A percentile compares a stretch with the other conserved stretches of the same genome.
phyloP scores from a whole-genome alignment of 805 yeast genomes.

The Candida krabiensis region DNA sequence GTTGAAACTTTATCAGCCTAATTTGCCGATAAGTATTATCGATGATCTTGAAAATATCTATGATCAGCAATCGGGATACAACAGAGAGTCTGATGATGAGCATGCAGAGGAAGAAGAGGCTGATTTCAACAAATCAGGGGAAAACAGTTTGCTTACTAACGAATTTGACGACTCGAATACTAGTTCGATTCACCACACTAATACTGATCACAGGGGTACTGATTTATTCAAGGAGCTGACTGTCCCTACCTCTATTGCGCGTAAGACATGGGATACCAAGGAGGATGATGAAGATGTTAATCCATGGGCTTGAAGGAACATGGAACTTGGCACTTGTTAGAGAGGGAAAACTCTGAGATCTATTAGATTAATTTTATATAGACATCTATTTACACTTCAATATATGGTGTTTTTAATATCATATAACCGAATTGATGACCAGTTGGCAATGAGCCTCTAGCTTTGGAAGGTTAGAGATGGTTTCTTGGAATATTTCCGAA shows the following conservation, averaged over 20 bases:
- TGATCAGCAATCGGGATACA: slow-evolving; percentile 37
- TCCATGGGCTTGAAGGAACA: slow-evolving; percentile 53
- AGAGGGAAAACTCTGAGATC: no score
- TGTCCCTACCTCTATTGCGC: slow-evolving; percentile 50
- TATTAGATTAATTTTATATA: no score
- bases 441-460: slow-evolving; percentile 16
- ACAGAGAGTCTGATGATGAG: slow-evolving; percentile 13
- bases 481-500: slow-evolving; percentile 8
- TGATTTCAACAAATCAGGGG: slow-evolving; percentile 5
- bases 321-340: no score
- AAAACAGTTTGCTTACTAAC: slow-evolving; percentile 1
- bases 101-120: slow-evolving; percentile 17
- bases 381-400: no score
- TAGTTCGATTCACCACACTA: slow-evolving; percentile 1
- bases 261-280: slow-evolving; percentile 51
- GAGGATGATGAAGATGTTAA: slow-evolving; percentile 55
- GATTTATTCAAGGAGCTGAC: slow-evolving; percentile 49
- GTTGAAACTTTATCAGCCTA: slow-evolving; percentile 65
- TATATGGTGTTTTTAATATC: slow-evolving; percentile 1
- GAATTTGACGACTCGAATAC: slow-evolving; percentile 6
- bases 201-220: slow-evolving; percentile 36
- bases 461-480: slow-evolving; percentile 2
- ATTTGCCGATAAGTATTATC: slow-evolving; percentile 64
- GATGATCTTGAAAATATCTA: slow-evolving; percentile 72
- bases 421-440: slow-evolving; percentile 16